Base-by-base conservation (phyloP, 441 rosid genomes). In the Pelargonium australe region DNA sequence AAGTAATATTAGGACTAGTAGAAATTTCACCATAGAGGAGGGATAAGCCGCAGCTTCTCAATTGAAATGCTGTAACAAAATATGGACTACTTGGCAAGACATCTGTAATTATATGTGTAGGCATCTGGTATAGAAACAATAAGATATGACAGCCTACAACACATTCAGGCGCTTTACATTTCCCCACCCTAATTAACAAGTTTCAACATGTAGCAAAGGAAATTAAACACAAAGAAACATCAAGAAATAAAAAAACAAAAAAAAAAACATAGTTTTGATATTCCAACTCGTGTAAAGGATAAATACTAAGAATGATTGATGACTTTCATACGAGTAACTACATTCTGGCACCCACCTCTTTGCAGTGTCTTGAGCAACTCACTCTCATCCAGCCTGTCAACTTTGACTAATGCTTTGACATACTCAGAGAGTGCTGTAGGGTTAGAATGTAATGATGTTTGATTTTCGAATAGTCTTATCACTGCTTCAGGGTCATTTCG, bases 351-450 rank as follows among this genome's bases (percentile, higher is more conserved):
- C 80, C 65, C 60, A 91, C 98, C 97, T 89, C 87, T 85, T 77
- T 91, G 96, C 80, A 94, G 77, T 66, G 90, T 83, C 83, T 81
- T 89, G 65, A 91, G 79, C 65, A 94, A 78, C 81, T 88, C 94
- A 76, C 93, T 88, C 43, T 84, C 86, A 76, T 94, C 95, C 55
- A 94, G 81, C 85, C 95, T 82, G 78, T 91, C 94, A 67, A 88
- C 96, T 84, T 80, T 89, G 44, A 94, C 96, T 69, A 94, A 77
- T 25, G 99, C 99, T 84, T 91, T 91, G 12, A 94, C 86, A 65
- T 91, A 94, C 65, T 94, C 96, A 0, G 95, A 80, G 14, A 94
- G 72, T 1, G 99, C 97, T 25, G 91, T 80, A n/a, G 83, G 75
- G 72, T 85, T 91, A 16, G 80, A 75, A 69, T 94, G 88, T 65